Base-by-base conservation (phyloP, 163 green algal species). In the Scenedesmus sp. region DNA sequence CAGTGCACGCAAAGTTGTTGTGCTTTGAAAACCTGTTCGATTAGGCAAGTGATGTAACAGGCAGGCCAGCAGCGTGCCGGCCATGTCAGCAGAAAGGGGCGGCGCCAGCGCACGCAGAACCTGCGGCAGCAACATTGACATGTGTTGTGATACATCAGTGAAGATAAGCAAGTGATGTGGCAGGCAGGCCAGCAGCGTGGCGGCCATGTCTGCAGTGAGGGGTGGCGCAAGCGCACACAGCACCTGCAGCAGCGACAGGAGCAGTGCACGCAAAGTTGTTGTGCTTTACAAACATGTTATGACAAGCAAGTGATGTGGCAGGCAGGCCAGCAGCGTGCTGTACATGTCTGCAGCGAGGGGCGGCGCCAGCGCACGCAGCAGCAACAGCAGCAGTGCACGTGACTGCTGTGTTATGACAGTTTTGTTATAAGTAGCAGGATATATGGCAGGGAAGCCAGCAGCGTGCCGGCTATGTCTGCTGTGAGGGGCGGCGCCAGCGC, bases 101-200 rank as follows among this genome's bases (percentile, higher is more conserved):
- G 97, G 97, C 55, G 90, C 76, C 88, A 99, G 94, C 16, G 97
- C 96, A 3, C 97, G 96, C 90, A 97, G 98, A 34, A 98, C 94
- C 96, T 97, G 94, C 86, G 34, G 34, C 34, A 46, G 34, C 34
- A 46, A 46, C 34, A 46, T 46, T 46, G 34, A 46, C 34, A 46
- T 46, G 34, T 46, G 34, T 46, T 46, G 34, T 46, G 34, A 46
- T 46, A 46, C 34, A 46, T 46, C 34, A 46, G 34, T 46, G 34
- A 46, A 46, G 34, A 46, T 46, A 46, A 46, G 34, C 34, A 46
- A 46, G 34, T 46, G 34, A 46, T 46, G 34, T 46, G 34, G 34
- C 91, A 99, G 92, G 64, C 94, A 96, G 1, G 90, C 70, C 90
- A 99, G 91, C 88, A 99, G 94, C 18, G 93, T 92, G 18, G 91